Evolutionary conservation across 495 filamentous ascomycete genomes (phyloP), one percentile per base, ranked within the genome.

Genomic region (Extremus antarcticus): DNA sequence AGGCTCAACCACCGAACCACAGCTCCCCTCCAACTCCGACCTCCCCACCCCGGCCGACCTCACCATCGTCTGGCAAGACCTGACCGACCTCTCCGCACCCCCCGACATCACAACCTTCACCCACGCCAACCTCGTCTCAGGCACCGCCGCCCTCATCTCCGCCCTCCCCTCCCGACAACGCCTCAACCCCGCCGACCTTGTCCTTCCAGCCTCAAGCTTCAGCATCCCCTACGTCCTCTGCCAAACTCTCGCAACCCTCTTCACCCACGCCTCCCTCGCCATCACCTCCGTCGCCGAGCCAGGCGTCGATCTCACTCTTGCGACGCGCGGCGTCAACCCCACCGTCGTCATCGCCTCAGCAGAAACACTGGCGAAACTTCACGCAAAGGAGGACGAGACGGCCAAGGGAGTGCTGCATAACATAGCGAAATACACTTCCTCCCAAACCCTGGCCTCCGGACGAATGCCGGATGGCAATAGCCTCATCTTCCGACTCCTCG

Each of bases 161-260:
- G 76, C 82, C 3, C 69, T 97, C 54, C 90, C 90, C 29, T 78
- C 78, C 11, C 69, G 70, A 24, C 84, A 95, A 63, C 82, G 87
- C 38, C 74, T 95, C 54, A 78, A 68, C 11, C 72, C 82, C 3
- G 74, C 78, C 1, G 92, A 99, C 63, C 72, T 94, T 23, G 88
- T 99, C 65, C 78, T 96, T n/a, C 84, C 91, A 0, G 88, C 87
- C 39, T 88, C 91, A 57, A 83, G 85, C 1, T 81, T 97, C 21
- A 84, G 84, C 1, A 76, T 82, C 45, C 81, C 83, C 0, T 94
- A 94, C 68, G 77, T 88, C 1, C 78, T 97, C 16, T 78, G 82
- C 46, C 77, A 90, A 48, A 87, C 89, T 16, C 76, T 97, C 56
- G 82, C 83, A 21, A 90, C 91, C 0, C 78, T 99, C 3, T 90